These are phyloP conservation scores for Pezicula neosporulosa DNA, from an alignment of 2,329 filamentous ascomycete genomes.

Conservation along the genomic window DNA sequence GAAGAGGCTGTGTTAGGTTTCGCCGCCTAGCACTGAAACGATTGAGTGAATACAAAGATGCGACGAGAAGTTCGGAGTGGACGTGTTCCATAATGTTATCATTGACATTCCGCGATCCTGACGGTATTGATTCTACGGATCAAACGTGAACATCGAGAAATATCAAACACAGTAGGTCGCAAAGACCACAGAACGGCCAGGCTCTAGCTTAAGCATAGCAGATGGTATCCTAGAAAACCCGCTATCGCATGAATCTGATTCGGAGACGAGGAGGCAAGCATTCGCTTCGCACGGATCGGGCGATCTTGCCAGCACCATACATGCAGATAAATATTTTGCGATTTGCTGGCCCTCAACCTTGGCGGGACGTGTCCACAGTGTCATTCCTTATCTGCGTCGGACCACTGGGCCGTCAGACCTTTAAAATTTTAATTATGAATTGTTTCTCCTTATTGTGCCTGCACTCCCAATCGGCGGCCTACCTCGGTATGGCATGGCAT, in stretches of 20 bases:
- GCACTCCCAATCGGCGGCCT: not conserved
- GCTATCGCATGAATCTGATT: conserved; percentile 6
- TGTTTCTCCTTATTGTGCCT: not conserved
- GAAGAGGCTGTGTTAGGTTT: not conserved
- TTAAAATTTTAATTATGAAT: not conserved
- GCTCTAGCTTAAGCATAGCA: conserved; percentile 10
- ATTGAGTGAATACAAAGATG: not conserved
- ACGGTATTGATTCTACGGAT: not conserved
- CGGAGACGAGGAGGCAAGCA: conserved; percentile 10
- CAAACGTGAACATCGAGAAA: not conserved
- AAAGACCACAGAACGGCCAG: not conserved
- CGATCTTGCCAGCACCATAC: conserved; percentile 9
- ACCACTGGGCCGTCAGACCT: not conserved
- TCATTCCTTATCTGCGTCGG: not conserved
- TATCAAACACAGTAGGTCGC: not conserved
- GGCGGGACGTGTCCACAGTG: not conserved
- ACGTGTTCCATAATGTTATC: not conserved
- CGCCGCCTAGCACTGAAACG: not conserved
- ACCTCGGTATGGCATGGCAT: not conserved
- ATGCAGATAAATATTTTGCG: not conserved
- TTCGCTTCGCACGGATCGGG: conserved; percentile 15
- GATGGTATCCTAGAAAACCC: conserved; percentile 3
- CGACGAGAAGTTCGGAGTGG: not conserved
- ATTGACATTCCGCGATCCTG: not conserved
- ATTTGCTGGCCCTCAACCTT: not conserved